Evolutionary conservation across 345 rosid species (phyloP).

Genomic region (Schrenkiella parvula): DNA sequence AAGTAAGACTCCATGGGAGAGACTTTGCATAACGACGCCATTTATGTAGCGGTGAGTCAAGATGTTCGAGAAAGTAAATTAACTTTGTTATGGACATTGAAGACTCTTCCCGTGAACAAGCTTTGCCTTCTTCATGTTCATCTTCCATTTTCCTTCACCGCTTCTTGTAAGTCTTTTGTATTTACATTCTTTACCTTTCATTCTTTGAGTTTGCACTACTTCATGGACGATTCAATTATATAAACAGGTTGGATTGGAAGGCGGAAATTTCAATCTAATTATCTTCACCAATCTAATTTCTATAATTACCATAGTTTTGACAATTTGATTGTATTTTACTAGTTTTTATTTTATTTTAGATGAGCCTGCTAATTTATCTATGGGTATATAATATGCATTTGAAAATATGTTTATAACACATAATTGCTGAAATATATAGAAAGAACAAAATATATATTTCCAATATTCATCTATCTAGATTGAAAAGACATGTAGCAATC

Average conservation of each 20-base stretch:
- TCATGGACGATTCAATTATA: no score
- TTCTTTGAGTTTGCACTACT: background rate
- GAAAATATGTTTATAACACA: background rate
- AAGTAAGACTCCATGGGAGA: constrained; percentile 23
- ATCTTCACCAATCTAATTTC: no score
- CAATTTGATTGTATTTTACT: background rate
- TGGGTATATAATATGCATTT: background rate
- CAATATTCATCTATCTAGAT: background rate
- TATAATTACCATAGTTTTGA: background rate
- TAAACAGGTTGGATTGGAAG: no score
- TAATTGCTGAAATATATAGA: no score
- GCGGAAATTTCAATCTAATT: no score
- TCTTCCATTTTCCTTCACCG: constrained; percentile 29
- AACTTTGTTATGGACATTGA: constrained; percentile 50
- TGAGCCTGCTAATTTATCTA: background rate
- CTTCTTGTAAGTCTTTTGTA: constrained; percentile 24
- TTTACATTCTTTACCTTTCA: background rate
- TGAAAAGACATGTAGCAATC: background rate
- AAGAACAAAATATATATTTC: no score
- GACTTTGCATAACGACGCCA: constrained; percentile 14
- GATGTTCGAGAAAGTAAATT: constrained; percentile 39
- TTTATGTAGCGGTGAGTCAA: constrained; percentile 60
- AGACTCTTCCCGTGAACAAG: constrained; percentile 29
- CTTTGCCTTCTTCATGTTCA: constrained; percentile 46
- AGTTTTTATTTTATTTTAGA: background rate